Evolutionary conservation across 2,329 filamentous ascomycete genomes (phyloP).

Genomic region (Trichophaea hybrida): DNA sequence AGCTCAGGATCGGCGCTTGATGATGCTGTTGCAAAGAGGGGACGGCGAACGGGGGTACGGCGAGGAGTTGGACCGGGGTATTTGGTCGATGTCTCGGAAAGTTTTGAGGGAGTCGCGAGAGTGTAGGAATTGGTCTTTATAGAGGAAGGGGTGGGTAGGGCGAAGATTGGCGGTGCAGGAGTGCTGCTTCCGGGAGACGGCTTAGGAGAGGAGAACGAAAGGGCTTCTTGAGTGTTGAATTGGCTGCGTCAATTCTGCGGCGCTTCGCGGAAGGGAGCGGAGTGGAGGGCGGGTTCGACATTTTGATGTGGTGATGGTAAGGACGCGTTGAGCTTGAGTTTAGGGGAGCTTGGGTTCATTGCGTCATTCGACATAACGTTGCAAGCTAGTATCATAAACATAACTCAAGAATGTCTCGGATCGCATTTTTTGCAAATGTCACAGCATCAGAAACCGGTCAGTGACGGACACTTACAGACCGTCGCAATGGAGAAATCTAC

Average conservation of each 20-base stretch:
- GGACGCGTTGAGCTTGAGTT: too few species aligned
- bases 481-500: too few species aligned
- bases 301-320: not conserved
- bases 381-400: too few species aligned
- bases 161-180: not conserved
- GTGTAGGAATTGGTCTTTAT: not conserved
- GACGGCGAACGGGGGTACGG: not conserved
- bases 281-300: not conserved
- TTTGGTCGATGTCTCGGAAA: not conserved
- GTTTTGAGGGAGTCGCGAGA: not conserved
- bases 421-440: too few species aligned
- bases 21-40: not conserved
- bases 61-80: not conserved
- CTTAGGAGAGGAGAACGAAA: conserved; percentile 9
- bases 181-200: not conserved
- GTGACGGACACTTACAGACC: too few species aligned
- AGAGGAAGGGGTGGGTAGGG: not conserved
- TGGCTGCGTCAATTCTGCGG: not conserved
- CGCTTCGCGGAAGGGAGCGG: not conserved
- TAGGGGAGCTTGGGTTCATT: too few species aligned
- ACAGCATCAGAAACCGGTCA: too few species aligned
- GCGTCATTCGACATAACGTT: too few species aligned
- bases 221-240: conserved; percentile 5
- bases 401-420: too few species aligned
- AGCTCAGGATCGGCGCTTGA: conserved; percentile 1